Percentiles rank a stretch among this genome's conserved stretches.
Conservation (phyloP, 441 rosid genomes). For the Adansonia grandidieri region DNA sequence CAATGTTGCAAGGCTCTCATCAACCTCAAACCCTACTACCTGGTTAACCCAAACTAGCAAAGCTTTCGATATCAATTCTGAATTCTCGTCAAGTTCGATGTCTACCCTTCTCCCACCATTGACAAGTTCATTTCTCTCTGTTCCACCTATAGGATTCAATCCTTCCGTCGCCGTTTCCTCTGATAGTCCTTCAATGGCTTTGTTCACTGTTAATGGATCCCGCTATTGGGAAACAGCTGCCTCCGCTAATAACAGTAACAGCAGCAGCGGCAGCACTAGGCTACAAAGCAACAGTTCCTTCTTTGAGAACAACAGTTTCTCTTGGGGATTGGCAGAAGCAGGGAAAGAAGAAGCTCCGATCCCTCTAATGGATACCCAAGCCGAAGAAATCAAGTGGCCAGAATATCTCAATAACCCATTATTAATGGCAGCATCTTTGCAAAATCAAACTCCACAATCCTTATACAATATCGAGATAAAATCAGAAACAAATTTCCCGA, state of each 20-base stretch:
- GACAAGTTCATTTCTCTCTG: conserved; percentile 41
- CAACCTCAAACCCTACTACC: conserved; percentile 39
- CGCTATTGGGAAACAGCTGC: conserved; percentile 48
- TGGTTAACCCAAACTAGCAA: conserved; percentile 49
- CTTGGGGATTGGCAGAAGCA: conserved; percentile 58
- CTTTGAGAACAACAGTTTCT: conserved; percentile 27
- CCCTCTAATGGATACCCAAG: conserved; percentile 38
- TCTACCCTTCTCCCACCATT: conserved; percentile 44
- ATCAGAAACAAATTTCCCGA: conserved; percentile 53
- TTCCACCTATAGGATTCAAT: conserved; percentile 43
- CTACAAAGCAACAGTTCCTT: conserved; percentile 18
- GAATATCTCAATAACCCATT: conserved; percentile 52
- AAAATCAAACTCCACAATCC: conserved; percentile 50
- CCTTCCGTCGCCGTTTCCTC: conserved; percentile 32
- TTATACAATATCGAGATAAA: conserved; percentile 52
- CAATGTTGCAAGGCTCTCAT: conserved; percentile 37
- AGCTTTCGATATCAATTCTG: conserved; percentile 45
- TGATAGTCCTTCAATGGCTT: conserved; percentile 35
- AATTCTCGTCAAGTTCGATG: conserved; percentile 43
- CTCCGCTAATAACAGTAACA: conserved; percentile 41
- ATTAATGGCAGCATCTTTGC: conserved; percentile 48
- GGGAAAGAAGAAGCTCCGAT: conserved; percentile 48
- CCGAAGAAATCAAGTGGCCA: conserved; percentile 53
- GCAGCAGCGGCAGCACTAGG: conserved; percentile 36
- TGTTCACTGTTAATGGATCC: conserved; percentile 35